Evolutionary conservation across 352 stramenopile genomes (phyloP).

Genomic region (Poterioochromonas sp.): DNA sequence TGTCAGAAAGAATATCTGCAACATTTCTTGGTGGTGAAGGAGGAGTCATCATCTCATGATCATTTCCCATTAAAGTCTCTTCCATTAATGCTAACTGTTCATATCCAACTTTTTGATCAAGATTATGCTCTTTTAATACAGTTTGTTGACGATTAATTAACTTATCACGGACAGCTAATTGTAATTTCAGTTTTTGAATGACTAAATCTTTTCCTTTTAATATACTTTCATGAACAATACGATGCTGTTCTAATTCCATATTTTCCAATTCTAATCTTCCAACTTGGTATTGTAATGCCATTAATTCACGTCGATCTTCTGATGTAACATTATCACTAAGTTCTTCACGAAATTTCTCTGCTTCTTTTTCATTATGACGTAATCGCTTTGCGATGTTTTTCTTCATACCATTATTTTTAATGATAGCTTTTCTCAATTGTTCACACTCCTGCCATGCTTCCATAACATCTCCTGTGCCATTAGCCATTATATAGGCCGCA

Average conservation of each 20-base stretch:
- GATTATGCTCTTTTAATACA: conserved; percentile 48
- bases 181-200: conserved; percentile 51
- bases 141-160: conserved; percentile 54
- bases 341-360: conserved; percentile 46
- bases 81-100: conserved; percentile 43
- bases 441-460: conserved; percentile 45
- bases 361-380: conserved; percentile 50
- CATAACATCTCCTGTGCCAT: conserved; percentile 35
- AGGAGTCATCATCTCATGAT: conserved; percentile 38
- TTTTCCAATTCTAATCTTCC: conserved; percentile 70
- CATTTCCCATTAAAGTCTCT: conserved; percentile 43
- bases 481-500: conserved; percentile 35
- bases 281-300: conserved; percentile 58
- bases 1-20: background rate
- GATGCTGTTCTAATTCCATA: conserved; percentile 62
- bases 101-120: conserved; percentile 46
- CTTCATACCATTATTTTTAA: conserved; percentile 48
- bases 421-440: conserved; percentile 47
- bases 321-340: conserved; percentile 43
- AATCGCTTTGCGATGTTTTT: conserved; percentile 47
- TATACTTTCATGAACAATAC: conserved; percentile 52
- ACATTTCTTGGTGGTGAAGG: conserved; percentile 33
- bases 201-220: conserved; percentile 55
- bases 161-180: conserved; percentile 50
- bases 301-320: conserved; percentile 50